A percentile compares a stretch with the other conserved stretches of the same genome.
phyloP scores from a whole-genome alignment of 202 grass and related monocot genomes.

The Dendrocalamus latiflorus region DNA sequence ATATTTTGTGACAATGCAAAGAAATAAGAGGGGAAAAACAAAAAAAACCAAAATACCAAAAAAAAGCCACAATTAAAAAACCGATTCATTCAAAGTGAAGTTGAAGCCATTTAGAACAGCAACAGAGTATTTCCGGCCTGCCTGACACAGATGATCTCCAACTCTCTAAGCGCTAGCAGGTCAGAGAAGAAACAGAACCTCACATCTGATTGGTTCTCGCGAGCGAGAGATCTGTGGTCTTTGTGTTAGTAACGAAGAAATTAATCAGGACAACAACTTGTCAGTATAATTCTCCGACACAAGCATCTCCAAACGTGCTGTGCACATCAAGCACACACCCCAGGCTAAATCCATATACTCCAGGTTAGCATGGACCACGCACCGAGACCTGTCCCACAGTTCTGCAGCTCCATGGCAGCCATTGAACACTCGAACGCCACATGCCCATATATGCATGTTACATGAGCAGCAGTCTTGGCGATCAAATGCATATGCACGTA shows the following conservation, averaged over 20 bases:
- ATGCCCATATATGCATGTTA: background rate
- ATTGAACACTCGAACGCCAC: background rate
- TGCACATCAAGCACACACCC: background rate
- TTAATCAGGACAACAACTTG: background rate
- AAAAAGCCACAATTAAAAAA: too few species aligned
- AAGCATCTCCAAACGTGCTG: background rate
- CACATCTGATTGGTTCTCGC: background rate
- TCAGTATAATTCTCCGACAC: background rate
- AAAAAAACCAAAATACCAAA: too few species aligned
- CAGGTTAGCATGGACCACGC: background rate
- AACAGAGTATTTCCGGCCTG: too few species aligned
- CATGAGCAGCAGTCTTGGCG: background rate
- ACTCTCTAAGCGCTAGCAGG: too few species aligned
- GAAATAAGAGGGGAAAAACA: too few species aligned
- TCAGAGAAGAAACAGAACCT: too few species aligned
- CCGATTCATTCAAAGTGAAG: too few species aligned
- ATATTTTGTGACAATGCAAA: too few species aligned
- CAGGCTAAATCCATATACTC: background rate
- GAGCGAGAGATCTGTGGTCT: background rate
- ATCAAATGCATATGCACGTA: background rate
- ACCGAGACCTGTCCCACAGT: background rate
- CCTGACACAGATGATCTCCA: too few species aligned
- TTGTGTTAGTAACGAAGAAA: background rate
- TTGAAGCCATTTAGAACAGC: too few species aligned
- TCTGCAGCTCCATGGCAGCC: background rate